Base-by-base conservation (phyloP, 163 green algal genomes). In the Chloromonas sp. region DNA sequence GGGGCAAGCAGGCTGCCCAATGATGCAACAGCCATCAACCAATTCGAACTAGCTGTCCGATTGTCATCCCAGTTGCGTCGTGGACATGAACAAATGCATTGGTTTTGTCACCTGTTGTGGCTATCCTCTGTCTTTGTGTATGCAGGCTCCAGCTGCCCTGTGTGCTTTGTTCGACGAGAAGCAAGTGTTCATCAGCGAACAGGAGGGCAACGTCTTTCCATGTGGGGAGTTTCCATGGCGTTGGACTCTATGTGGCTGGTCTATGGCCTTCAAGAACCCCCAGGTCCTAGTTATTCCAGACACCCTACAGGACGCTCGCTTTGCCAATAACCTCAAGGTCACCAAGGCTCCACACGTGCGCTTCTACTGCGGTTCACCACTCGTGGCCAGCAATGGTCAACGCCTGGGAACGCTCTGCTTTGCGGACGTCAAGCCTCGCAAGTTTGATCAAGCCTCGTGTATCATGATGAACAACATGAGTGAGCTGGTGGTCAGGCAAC, bases 341-440 rank as follows among this genome's bases (percentile, higher is more conserved):
- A 89, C 84, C 0, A 78, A 77, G 13, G 82, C 60, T 59, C 88
- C 88, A 0, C 77, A 87, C 3, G 86, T 91, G 61, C 79, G 88
- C 59, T 93, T 92, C 85, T 92, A 92, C 84, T 89, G 85, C 58
- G 90, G 90, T 15, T 85, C 90, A 2, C 90, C 90, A 0, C 86
- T 93, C 1, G 83, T 93, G 13, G 87, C 90, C 1, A 89, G 86
- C 70, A 93, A 92, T 76, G 90, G 90, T 36, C 88, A 93, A 82
- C 89, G 90, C 14, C 88, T 93, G 82, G 90, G 90, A 36, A 92
- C 90, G 13, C 70, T 93, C 81, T 88, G 87, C 85, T 89, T 91
- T 57, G 85, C 88, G 13, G 91, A 92, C 79, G 78, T 87, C 61
- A 80, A 87, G 60, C 88, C 91, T 0, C 85, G 89, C 1, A 71